These are phyloP conservation scores for Sporothrix schenckii DNA, from an alignment of 2,329 filamentous ascomycete genomes.

Conservation along the genomic window DNA sequence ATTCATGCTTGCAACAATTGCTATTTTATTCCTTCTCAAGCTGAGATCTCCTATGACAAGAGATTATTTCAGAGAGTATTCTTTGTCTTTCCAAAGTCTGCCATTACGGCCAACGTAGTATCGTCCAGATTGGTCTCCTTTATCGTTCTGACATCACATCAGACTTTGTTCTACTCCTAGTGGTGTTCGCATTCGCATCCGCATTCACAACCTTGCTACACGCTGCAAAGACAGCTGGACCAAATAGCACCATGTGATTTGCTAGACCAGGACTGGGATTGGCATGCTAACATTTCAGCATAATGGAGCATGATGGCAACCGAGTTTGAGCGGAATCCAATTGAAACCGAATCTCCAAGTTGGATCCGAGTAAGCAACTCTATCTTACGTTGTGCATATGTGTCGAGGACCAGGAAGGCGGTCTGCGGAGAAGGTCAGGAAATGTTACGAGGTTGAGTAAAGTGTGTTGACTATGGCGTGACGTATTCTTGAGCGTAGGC, in stretches of 20 bases:
- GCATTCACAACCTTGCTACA: neutral
- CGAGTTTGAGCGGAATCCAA: neutral
- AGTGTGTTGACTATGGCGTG: too few species aligned
- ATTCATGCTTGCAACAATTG: too few species aligned
- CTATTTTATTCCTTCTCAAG: too few species aligned
- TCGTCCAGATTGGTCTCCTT: too few species aligned
- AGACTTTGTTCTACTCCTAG: neutral
- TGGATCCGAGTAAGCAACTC: neutral
- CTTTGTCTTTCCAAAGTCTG: too few species aligned
- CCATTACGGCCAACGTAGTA: too few species aligned
- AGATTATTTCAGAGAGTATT: too few species aligned
- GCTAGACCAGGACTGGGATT: too few species aligned
- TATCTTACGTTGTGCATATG: neutral
- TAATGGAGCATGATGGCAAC: neutral
- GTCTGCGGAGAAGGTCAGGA: neutral
- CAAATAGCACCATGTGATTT: neutral
- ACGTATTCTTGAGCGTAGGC: neutral
- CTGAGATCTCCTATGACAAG: too few species aligned
- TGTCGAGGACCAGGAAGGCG: neutral
- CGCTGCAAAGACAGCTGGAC: too few species aligned
- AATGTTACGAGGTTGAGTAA: too few species aligned
- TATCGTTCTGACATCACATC: too few species aligned
- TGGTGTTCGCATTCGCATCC: conserved; percentile 9
- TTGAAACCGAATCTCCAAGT: neutral
- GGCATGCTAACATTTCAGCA: neutral